Evolutionary conservation across 1,284 basidiomycete genomes (phyloP).

Genomic region (Austropuccinia psidii): DNA sequence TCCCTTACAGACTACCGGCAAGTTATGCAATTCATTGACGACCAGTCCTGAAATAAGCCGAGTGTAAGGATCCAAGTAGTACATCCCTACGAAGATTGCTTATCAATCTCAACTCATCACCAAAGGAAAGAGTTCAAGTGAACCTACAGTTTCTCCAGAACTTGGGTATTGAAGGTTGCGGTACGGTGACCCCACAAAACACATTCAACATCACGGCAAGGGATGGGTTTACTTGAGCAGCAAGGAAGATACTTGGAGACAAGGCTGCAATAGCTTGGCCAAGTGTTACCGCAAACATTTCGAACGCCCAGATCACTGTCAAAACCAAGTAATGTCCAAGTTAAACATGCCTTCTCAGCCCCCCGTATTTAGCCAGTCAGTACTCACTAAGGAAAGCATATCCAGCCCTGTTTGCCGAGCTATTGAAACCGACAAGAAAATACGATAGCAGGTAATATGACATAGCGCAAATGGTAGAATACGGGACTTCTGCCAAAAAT

Average conservation of each 20-base stretch:
- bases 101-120: background rate
- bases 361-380: no score
- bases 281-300: slow-evolving; percentile 30
- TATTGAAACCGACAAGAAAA: slow-evolving; percentile 15
- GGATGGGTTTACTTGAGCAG: slow-evolving; percentile 18
- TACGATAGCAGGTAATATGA: slow-evolving; percentile 61
- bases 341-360: slow-evolving; percentile 21
- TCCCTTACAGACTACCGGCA: slow-evolving; percentile 12
- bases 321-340: background rate
- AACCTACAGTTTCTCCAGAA: slow-evolving; percentile 72
- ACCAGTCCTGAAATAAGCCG: slow-evolving; percentile 55
- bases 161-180: slow-evolving; percentile 54
- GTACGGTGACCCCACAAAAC: slow-evolving; percentile 42
- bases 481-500: slow-evolving; percentile 71
- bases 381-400: slow-evolving; percentile 34
- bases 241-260: slow-evolving; percentile 27
- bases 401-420: slow-evolving; percentile 1
- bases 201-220: slow-evolving; percentile 9
- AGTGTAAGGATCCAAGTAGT: slow-evolving; percentile 55
- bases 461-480: slow-evolving; percentile 60
- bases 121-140: background rate
- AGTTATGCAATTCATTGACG: slow-evolving; percentile 32
- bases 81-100: slow-evolving; percentile 36
- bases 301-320: slow-evolving; percentile 27
- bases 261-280: slow-evolving; percentile 34